phyloP scores from a whole-genome alignment of 495 filamentous ascomycete genomes.

The Baudoinia panamericana region DNA sequence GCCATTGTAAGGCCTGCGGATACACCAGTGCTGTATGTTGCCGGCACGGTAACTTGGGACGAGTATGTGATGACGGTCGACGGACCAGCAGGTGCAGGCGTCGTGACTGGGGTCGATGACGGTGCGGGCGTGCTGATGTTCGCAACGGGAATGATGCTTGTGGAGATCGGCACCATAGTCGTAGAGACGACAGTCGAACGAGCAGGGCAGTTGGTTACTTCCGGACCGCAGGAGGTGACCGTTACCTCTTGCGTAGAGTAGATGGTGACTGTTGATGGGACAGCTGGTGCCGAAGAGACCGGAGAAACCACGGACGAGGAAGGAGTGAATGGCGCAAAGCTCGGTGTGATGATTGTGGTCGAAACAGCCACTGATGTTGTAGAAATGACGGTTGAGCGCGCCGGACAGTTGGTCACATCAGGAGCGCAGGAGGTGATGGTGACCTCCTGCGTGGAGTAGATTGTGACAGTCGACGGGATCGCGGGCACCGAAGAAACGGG shows the following conservation, averaged over 20 bases:
- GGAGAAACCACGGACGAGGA: slow-evolving; percentile 1
- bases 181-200: slow-evolving; percentile 4
- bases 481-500: background rate
- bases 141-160: slow-evolving; percentile 16
- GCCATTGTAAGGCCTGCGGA: slow-evolving; percentile 36
- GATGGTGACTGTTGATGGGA: slow-evolving; percentile 17
- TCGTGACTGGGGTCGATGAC: slow-evolving; percentile 22
- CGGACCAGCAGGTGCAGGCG: slow-evolving; percentile 15
- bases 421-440: slow-evolving; percentile 26
- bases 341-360: slow-evolving; percentile 43
- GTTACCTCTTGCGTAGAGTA: slow-evolving; percentile 21
- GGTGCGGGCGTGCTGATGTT: slow-evolving; percentile 20
- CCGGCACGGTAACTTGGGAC: slow-evolving; percentile 33
- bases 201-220: slow-evolving; percentile 21
- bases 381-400: slow-evolving; percentile 33
- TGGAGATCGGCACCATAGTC: background rate
- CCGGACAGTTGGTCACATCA: slow-evolving; percentile 25
- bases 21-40: slow-evolving; percentile 32
- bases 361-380: slow-evolving; percentile 28
- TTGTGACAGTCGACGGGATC: slow-evolving; percentile 14
- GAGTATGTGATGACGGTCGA: slow-evolving; percentile 42
- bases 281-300: slow-evolving; percentile 1
- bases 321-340: no score
- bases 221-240: slow-evolving; percentile 11
- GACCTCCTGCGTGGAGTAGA: slow-evolving; percentile 20